A percentile compares a stretch with the other conserved stretches of the same genome.
Evolutionary conservation across 1,284 basidiomycete species (phyloP).

Genomic region (Xerocomus amazonicus): DNA sequence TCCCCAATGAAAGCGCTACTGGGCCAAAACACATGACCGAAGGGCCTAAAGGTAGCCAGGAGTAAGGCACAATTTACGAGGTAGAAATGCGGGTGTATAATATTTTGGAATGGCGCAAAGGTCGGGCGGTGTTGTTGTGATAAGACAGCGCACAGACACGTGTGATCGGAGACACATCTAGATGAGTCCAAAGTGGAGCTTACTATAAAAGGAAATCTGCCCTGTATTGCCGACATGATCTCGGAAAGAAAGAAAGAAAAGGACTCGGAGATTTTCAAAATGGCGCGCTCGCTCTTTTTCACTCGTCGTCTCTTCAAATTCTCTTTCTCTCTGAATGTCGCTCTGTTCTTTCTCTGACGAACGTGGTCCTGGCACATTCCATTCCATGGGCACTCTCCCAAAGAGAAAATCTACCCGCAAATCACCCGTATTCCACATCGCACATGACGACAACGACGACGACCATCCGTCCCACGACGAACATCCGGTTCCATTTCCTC

Average conservation of each 20-base stretch:
- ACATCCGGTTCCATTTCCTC: conserved; percentile 32
- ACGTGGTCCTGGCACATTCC: conserved; percentile 50
- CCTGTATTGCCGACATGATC: background rate
- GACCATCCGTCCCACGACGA: conserved; percentile 18
- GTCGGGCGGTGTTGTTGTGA: conserved; percentile 7
- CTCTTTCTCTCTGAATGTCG: conserved; percentile 18
- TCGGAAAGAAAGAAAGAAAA: too few relatives aligned
- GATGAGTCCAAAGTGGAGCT: conserved; percentile 24
- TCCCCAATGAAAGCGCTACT: background rate
- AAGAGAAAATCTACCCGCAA: conserved; percentile 34
- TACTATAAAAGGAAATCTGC: conserved; percentile 14
- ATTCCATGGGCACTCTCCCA: conserved; percentile 49
- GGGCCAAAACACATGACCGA: too few relatives aligned
- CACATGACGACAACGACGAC: conserved; percentile 19
- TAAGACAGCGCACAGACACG: conserved; percentile 20
- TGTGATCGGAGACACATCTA: conserved; percentile 22
- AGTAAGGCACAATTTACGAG: background rate
- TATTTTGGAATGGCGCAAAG: background rate
- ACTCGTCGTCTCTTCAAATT: background rate
- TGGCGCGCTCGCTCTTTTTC: background rate
- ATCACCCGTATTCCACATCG: conserved; percentile 27
- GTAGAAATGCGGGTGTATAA: background rate
- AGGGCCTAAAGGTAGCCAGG: too few relatives aligned
- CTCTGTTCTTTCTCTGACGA: conserved; percentile 40
- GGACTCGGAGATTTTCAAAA: conserved; percentile 21